A percentile compares a stretch with the other conserved stretches of the same genome.
Conservation (phyloP, 2,329 filamentous ascomycete species). For the Pestalotiopsis sp. region DNA sequence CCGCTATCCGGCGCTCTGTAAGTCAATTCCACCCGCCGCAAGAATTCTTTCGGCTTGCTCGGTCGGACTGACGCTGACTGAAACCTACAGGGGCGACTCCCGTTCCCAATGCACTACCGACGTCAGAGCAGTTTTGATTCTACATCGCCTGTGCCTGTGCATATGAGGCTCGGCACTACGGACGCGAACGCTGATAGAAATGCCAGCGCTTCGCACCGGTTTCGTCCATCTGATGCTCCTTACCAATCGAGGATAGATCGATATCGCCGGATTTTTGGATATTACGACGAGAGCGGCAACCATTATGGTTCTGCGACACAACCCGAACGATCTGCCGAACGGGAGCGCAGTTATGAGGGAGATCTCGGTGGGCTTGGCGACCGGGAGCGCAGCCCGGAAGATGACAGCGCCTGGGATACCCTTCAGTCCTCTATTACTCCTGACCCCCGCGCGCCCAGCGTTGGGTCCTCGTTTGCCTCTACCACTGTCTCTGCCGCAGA, state of each 20-base stretch:
- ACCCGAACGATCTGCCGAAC: neutral
- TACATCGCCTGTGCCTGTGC: neutral
- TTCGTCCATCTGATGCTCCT: neutral
- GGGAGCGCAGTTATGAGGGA: constrained; percentile 16
- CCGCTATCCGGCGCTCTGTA: constrained; percentile 2
- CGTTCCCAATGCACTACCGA: neutral
- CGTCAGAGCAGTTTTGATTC: constrained; percentile 9
- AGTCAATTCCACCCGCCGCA: neutral
- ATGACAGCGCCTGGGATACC: constrained; percentile 74
- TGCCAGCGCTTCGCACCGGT: neutral
- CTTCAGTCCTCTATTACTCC: constrained; percentile 80
- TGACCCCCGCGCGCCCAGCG: constrained; percentile 79
- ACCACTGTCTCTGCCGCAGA: constrained; percentile 50
- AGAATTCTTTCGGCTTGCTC: neutral
- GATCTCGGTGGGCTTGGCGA: constrained; percentile 77
- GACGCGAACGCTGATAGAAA: neutral
- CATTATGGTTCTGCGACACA: neutral
- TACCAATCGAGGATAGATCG: neutral
- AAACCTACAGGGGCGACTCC: neutral
- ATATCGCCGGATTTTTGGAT: constrained; percentile 13
- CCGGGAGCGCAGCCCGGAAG: constrained; percentile 75
- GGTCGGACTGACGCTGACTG: neutral
- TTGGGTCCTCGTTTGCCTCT: constrained; percentile 81
- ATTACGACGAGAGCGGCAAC: constrained; percentile 12
- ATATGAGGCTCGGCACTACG: neutral